phyloP scores from a whole-genome alignment of 2,329 filamentous ascomycete species.

The Beauveria brongniartii region DNA sequence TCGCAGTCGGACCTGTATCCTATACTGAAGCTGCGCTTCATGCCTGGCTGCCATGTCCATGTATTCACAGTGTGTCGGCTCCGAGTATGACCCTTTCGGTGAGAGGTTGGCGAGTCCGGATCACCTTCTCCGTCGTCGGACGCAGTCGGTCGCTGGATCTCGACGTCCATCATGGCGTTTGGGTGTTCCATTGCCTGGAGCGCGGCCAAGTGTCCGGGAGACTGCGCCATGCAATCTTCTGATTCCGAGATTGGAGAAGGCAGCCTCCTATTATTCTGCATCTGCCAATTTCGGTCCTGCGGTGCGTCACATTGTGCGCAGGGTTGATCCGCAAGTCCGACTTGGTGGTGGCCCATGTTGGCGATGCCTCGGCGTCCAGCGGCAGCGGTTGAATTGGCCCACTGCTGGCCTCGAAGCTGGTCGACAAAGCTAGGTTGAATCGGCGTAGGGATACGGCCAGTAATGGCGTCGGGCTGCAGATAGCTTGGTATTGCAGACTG shows the following conservation, averaged over 20 bases:
- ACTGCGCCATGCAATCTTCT: conserved; percentile 39
- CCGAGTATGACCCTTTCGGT: conserved; percentile 47
- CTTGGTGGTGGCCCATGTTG: conserved; percentile 33
- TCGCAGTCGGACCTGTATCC: conserved; percentile 71
- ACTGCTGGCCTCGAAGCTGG: conserved; percentile 45
- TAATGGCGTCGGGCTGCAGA: conserved; percentile 14
- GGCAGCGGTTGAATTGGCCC: conserved; percentile 26
- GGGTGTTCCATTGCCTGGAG: conserved; percentile 34
- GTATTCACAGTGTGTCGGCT: conserved; percentile 52
- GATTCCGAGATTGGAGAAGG: conserved; percentile 54
- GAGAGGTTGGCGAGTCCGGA: conserved; percentile 36
- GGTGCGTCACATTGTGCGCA: conserved; percentile 34
- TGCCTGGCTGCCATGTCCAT: conserved; percentile 53
- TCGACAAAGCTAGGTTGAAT: conserved; percentile 51
- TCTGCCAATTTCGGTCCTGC: conserved; percentile 43
- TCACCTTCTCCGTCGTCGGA: conserved; percentile 26
- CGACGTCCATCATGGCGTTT: conserved; percentile 30
- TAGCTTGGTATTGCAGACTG: conserved; percentile 15
- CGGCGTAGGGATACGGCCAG: conserved; percentile 48
- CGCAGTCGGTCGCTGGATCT: conserved; percentile 18
- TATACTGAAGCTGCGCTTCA: conserved; percentile 69
- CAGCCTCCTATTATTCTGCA: conserved; percentile 45
- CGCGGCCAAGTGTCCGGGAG: conserved; percentile 21
- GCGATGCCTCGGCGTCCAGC: conserved; percentile 27
- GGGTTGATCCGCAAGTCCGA: conserved; percentile 29